Conservation (phyloP, 2,329 filamentous ascomycete genomes). For the Blastomyces percursus region DNA sequence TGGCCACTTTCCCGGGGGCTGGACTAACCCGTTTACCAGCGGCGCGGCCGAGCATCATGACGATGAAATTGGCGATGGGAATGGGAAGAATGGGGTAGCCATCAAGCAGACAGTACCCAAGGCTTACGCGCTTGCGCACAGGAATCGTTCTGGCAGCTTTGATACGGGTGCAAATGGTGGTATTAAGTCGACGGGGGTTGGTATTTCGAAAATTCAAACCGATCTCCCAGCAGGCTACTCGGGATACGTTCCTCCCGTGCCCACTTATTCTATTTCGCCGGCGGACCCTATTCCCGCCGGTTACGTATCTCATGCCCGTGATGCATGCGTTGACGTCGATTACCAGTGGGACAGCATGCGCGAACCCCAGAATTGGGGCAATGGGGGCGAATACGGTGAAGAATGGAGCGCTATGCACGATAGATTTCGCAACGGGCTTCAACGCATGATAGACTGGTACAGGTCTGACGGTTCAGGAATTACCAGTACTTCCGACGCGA, state of each 20-base stretch:
- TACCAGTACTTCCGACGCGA: background rate
- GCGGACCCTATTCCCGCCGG: constrained; percentile 75
- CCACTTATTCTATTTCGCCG: constrained; percentile 70
- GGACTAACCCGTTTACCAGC: constrained; percentile 34
- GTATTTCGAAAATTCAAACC: constrained; percentile 25
- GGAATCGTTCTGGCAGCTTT: constrained; percentile 41
- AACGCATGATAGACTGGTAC: constrained; percentile 78
- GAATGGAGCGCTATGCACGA: constrained; percentile 96
- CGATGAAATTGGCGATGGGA: constrained; percentile 16
- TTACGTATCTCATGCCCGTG: constrained; percentile 80
- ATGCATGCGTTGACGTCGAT: constrained; percentile 77
- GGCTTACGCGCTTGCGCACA: constrained; percentile 29
- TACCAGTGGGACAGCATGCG: constrained; percentile 94
- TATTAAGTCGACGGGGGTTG: constrained; percentile 14
- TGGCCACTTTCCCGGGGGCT: constrained; percentile 46
- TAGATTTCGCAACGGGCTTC: constrained; percentile 69
- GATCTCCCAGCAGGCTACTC: constrained; percentile 21
- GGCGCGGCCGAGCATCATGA: constrained; percentile 15
- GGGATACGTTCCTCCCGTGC: constrained; percentile 64
- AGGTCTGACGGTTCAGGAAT: constrained; percentile 34
- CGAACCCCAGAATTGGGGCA: constrained; percentile 66
- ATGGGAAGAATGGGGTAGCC: constrained; percentile 17
- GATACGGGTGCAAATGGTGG: constrained; percentile 25
- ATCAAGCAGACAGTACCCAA: constrained; percentile 26
- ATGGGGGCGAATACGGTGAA: constrained; percentile 78